Evolutionary conservation across 768 basidiomycete genomes (phyloP).

Genomic region (Aureoboletus auriporus): DNA sequence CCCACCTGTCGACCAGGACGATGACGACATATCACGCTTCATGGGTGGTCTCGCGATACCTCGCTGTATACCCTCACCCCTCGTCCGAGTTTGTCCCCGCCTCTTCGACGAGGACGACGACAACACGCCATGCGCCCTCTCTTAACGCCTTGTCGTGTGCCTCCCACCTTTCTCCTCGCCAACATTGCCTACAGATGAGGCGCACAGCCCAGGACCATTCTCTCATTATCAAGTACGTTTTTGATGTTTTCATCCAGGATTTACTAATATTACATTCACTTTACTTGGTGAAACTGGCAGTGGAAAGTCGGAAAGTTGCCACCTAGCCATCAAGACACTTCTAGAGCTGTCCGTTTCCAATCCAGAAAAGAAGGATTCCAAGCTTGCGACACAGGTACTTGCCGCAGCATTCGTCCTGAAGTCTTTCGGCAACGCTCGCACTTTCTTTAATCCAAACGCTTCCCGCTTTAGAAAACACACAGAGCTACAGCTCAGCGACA

Average conservation of each 20-base stretch:
- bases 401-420: conserved; percentile 95
- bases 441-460: conserved; percentile 89
- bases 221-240: conserved; percentile 72
- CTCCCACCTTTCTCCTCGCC: no score
- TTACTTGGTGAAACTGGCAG: conserved; percentile 86
- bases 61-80: no score
- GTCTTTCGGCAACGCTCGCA: conserved; percentile 89
- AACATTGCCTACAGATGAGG: conserved; percentile 92
- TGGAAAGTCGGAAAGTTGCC: conserved; percentile 88
- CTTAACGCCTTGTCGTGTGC: no score
- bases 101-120: no score
- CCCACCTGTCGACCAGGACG: no score
- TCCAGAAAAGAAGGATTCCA: conserved; percentile 91
- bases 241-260: neutral
- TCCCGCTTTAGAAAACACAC: conserved; percentile 98
- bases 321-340: conserved; percentile 87
- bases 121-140: no score
- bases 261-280: conserved; percentile 5
- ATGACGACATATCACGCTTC: no score
- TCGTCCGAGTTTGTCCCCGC: no score
- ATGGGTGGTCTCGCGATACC: no score
- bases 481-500: conserved; percentile 93
- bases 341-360: conserved; percentile 87
- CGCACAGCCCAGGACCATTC: conserved; percentile 92
- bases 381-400: conserved; percentile 81